These are phyloP conservation scores for Fusarium nurragi DNA, from an alignment of 2,329 filamentous ascomycete genomes.

Conservation along the genomic window DNA sequence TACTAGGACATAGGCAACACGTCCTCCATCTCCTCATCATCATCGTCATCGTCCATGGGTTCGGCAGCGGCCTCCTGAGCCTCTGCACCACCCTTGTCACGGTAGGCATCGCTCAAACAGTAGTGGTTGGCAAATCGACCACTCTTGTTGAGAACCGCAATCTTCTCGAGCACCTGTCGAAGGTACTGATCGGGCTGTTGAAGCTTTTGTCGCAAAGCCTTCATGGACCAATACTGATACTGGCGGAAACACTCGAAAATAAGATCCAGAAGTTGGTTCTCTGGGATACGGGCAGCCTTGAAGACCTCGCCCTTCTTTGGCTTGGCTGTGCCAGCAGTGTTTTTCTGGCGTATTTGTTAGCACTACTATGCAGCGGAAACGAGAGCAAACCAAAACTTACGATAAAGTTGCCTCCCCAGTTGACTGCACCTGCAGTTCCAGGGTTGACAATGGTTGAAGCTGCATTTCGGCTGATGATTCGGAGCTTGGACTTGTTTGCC, in stretches of 20 bases:
- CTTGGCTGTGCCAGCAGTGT: slow-evolving; percentile 58
- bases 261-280: slow-evolving; percentile 86
- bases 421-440: slow-evolving; percentile 53
- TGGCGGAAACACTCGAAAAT: slow-evolving; percentile 85
- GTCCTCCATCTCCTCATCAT: slow-evolving; percentile 82
- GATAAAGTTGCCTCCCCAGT: slow-evolving; percentile 61
- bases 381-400: slow-evolving; percentile 56
- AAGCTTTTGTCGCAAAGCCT: slow-evolving; percentile 78
- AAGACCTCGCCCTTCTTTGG: slow-evolving; percentile 73
- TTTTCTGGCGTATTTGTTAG: slow-evolving; percentile 58
- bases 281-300: slow-evolving; percentile 89
- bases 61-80: slow-evolving; percentile 65
- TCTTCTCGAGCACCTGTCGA: slow-evolving; percentile 82
- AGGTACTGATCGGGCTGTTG: slow-evolving; percentile 94
- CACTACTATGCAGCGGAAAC: slow-evolving; percentile 4
- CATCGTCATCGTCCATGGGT: slow-evolving; percentile 66
- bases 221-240: slow-evolving; percentile 95
- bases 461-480: slow-evolving; percentile 60
- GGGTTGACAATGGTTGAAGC: slow-evolving; percentile 67
- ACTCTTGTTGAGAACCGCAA: slow-evolving; percentile 83
- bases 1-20: slow-evolving; percentile 57
- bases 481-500: slow-evolving; percentile 59
- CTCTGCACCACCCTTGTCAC: slow-evolving; percentile 51
- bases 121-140: slow-evolving; percentile 88
- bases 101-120: slow-evolving; percentile 73